Base-by-base conservation (phyloP, 768 basidiomycete genomes). In the Leccinum longicurvipes region DNA sequence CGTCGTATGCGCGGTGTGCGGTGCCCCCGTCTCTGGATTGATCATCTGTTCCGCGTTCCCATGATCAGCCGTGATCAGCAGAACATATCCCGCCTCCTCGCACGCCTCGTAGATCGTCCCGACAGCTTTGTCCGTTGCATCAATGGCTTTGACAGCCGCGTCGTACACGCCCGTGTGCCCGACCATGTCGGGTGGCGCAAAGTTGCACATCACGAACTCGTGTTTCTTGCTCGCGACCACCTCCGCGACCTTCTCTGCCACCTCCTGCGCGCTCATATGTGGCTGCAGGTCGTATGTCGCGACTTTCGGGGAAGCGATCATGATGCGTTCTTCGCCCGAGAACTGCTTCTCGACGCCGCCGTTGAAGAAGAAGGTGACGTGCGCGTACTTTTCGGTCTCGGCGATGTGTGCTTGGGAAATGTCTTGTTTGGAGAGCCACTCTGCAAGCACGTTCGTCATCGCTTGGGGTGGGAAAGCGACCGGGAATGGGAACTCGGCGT, bases 361-460 rank as follows among this genome's bases (percentile, higher is more conserved):
- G 72, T 96, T 97, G 82, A 97, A 96, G 82, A 96, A 97, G 79
- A 97, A 96, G 0, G 94, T 98, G 53, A 98, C 91, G 67, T 98
- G 94, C 2, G 93, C 93, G 72, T 95, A 98, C 74, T 98, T 96
- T 71, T 96, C 94, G n/a, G 94, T 96, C 72, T 97, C 94, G 82
- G 93, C 94, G 52, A 97, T 83, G 66, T 96, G 94, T 3, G 87
- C 87, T 66, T 97, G 95, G 68, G 87, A 91, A 55, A 89, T 67
- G 9, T 81, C 91, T 55, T 93, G 74, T 64, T 84, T 87, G 31
- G 83, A 77, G 23, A 97, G 80, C 89, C 91, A 93, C 67, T 97
- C 94, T 0, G 94, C 93, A 15, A 98, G 83, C 47, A 97, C 93
- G 72, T 98, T 93, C 58, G 87, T 87, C 94, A 96, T 96, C 7